Evolutionary conservation across 371 early-diverging fungal genomes (phyloP).

Genomic region (Vairimorpha ceranae): DNA sequence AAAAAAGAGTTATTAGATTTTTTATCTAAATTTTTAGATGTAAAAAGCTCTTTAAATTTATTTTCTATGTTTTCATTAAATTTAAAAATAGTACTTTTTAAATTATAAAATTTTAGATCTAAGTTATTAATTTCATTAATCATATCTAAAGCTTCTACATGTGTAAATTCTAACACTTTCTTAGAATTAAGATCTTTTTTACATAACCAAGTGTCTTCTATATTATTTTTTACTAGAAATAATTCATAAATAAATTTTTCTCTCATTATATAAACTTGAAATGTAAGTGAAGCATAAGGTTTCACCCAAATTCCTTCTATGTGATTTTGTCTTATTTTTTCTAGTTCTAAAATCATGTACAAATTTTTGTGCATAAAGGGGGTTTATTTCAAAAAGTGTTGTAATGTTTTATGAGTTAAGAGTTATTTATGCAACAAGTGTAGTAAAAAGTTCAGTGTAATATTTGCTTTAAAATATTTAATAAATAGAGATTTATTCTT

Average conservation of each 20-base stretch:
- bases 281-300: background rate
- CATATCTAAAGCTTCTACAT: background rate
- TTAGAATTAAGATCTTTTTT: background rate
- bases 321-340: background rate
- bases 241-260: background rate
- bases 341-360: slow-evolving; percentile 11
- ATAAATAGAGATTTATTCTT: too few relatives aligned
- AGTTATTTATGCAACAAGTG: too few relatives aligned
- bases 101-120: too few relatives aligned
- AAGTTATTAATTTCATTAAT: background rate
- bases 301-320: background rate
- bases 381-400: too few relatives aligned
- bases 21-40: too few relatives aligned
- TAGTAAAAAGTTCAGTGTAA: too few relatives aligned
- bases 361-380: background rate
- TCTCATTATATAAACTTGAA: background rate
- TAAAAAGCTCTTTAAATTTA: too few relatives aligned
- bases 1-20: background rate
- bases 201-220: background rate
- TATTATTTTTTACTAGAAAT: background rate
- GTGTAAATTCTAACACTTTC: background rate
- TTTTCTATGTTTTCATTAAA: too few relatives aligned
- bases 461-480: too few relatives aligned
- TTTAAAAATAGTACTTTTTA: too few relatives aligned
- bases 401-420: too few relatives aligned